A percentile compares a stretch with the other conserved stretches of the same genome.
phyloP scores from a whole-genome alignment of 169 alveolate genomes.

The Cryptosporidium felis region DNA sequence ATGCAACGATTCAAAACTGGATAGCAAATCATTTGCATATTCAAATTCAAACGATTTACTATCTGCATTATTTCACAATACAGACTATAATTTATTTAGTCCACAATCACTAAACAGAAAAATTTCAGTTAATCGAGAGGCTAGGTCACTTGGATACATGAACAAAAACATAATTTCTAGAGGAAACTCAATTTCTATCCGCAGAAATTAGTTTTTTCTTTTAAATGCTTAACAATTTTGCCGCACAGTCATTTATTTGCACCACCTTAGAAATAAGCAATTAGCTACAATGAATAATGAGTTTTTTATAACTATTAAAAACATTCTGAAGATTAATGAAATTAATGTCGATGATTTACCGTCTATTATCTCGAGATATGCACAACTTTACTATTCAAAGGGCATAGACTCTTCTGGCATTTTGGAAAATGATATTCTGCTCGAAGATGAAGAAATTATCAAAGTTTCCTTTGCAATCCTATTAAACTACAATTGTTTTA shows the following conservation, averaged over 20 bases:
- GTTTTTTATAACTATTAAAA: neutral
- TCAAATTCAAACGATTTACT: constrained; percentile 49
- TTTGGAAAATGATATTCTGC: neutral
- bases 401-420: neutral
- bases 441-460: neutral
- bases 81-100: neutral
- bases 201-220: neutral
- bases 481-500: neutral
- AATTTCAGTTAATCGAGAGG: neutral
- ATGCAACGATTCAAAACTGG: neutral
- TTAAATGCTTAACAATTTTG: neutral
- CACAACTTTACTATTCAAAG: neutral
- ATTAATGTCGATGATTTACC: neutral
- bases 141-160: neutral
- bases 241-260: neutral
- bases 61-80: constrained; percentile 14
- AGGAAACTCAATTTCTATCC: neutral
- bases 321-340: constrained; percentile 4
- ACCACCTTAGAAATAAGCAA: neutral
- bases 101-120: neutral
- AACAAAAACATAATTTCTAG: neutral
- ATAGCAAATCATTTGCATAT: neutral
- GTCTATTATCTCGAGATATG: neutral
- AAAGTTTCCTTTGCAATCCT: neutral
- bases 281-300: constrained; percentile 19